Evolutionary conservation across 2,329 filamentous ascomycete genomes (phyloP).

Genomic region (Thelonectria olida): DNA sequence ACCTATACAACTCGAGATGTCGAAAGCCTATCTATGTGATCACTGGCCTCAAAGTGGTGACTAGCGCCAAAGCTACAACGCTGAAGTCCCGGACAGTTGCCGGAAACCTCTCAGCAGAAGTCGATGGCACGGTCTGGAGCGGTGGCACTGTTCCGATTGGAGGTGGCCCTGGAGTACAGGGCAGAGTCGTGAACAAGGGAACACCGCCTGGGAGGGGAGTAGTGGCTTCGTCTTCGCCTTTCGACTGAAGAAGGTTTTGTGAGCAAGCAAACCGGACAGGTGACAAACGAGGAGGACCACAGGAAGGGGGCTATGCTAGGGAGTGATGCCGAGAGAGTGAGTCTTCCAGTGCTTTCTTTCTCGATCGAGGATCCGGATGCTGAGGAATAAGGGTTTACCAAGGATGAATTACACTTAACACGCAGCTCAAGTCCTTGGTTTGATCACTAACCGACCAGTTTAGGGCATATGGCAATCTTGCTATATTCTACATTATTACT

Average conservation of each 20-base stretch:
- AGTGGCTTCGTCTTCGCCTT: slow-evolving; percentile 26
- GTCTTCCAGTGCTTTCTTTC: neutral
- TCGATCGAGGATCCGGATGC: neutral
- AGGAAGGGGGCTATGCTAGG: slow-evolving; percentile 9
- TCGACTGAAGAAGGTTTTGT: slow-evolving; percentile 14
- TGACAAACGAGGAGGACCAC: neutral
- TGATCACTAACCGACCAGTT: too few relatives aligned
- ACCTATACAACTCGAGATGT: neutral
- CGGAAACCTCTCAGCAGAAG: neutral
- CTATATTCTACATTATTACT: too few relatives aligned
- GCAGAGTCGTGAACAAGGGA: neutral
- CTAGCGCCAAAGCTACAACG: slow-evolving; percentile 9
- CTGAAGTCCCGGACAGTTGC: neutral
- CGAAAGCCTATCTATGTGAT: slow-evolving; percentile 25
- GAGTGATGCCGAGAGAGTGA: neutral
- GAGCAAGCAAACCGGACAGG: neutral
- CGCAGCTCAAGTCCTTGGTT: too few relatives aligned
- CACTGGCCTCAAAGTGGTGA: slow-evolving; percentile 18
- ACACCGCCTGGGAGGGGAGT: slow-evolving; percentile 10
- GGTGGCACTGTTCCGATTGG: neutral
- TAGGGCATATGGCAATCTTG: too few relatives aligned
- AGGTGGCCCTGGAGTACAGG: neutral
- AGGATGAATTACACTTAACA: neutral
- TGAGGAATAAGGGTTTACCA: slow-evolving; percentile 7
- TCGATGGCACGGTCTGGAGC: slow-evolving; percentile 1